These are phyloP conservation scores for Parastagonospora nodorum DNA, from an alignment of 2,329 filamentous ascomycete genomes.

Conservation along the genomic window DNA sequence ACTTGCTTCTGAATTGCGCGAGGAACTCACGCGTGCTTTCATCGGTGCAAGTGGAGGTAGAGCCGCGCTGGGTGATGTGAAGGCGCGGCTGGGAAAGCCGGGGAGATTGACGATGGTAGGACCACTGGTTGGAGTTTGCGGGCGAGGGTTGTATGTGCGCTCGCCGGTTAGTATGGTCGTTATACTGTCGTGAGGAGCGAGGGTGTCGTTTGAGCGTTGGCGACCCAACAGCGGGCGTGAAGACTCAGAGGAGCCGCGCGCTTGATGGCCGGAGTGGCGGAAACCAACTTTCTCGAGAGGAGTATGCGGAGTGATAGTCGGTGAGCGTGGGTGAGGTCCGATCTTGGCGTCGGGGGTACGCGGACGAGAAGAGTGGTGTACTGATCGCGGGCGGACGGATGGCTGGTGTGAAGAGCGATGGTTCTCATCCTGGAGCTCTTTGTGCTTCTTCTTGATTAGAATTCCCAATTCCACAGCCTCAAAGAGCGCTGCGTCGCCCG, in stretches of 20 bases:
- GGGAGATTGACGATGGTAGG: no score
- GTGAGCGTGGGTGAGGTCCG: constrained; percentile 13
- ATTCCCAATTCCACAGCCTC: constrained; percentile 29
- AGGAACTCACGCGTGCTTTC: no score
- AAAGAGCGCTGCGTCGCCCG: constrained; percentile 10
- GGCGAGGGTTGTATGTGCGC: no score
- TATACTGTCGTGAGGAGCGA: not conserved
- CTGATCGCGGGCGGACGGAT: not conserved
- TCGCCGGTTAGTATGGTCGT: not conserved
- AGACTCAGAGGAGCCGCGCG: not conserved
- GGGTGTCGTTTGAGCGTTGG: not conserved
- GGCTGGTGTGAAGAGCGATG: not conserved
- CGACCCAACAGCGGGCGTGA: not conserved
- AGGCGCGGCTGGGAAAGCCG: no score
- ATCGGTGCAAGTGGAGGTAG: no score
- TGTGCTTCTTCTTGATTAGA: constrained; percentile 19
- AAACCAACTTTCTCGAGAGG: constrained; percentile 8
- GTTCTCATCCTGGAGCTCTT: constrained; percentile 7
- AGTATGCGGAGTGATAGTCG: not conserved
- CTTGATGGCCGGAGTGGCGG: not conserved
- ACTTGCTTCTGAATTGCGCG: no score
- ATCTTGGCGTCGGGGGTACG: constrained; percentile 2
- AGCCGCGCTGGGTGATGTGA: no score
- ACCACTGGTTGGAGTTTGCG: no score
- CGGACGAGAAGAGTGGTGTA: no score